Evolutionary conservation across 2,329 filamentous ascomycete species (phyloP).

Genomic region (Venturia carpophila): DNA sequence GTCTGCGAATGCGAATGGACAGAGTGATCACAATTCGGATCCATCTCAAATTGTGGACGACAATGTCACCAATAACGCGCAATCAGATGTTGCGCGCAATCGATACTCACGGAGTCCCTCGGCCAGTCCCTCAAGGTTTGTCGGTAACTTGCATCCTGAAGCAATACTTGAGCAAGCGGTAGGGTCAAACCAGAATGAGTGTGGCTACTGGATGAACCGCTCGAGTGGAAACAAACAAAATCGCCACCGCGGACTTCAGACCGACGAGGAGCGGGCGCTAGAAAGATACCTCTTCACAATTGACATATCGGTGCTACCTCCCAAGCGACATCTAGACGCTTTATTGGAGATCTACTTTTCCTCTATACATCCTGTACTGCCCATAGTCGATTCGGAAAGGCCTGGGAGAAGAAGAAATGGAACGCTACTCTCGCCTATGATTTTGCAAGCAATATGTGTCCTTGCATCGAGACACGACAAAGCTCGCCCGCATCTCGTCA

Average conservation of each 20-base stretch:
- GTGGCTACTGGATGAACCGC: slow-evolving; percentile 29
- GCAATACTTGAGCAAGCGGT: slow-evolving; percentile 33
- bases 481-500: slow-evolving; percentile 34
- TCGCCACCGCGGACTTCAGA: slow-evolving; percentile 28
- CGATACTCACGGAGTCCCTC: slow-evolving; percentile 23
- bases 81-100: slow-evolving; percentile 24
- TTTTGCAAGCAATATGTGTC: slow-evolving; percentile 41
- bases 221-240: slow-evolving; percentile 24
- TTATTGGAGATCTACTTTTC: slow-evolving; percentile 40
- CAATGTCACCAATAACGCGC: neutral
- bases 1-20: neutral
- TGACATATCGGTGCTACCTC: slow-evolving; percentile 30
- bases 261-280: slow-evolving; percentile 29
- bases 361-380: slow-evolving; percentile 40
- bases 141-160: slow-evolving; percentile 41
- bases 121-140: slow-evolving; percentile 34
- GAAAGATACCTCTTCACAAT: slow-evolving; percentile 33
- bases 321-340: slow-evolving; percentile 29
- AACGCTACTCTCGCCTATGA: slow-evolving; percentile 31
- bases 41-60: neutral
- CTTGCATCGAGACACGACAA: slow-evolving; percentile 41
- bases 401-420: slow-evolving; percentile 33
- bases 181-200: slow-evolving; percentile 25
- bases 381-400: slow-evolving; percentile 38
- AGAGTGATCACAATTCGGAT: neutral